Base-by-base conservation (phyloP, 257 asterid species). In the Solanum neorickii region DNA sequence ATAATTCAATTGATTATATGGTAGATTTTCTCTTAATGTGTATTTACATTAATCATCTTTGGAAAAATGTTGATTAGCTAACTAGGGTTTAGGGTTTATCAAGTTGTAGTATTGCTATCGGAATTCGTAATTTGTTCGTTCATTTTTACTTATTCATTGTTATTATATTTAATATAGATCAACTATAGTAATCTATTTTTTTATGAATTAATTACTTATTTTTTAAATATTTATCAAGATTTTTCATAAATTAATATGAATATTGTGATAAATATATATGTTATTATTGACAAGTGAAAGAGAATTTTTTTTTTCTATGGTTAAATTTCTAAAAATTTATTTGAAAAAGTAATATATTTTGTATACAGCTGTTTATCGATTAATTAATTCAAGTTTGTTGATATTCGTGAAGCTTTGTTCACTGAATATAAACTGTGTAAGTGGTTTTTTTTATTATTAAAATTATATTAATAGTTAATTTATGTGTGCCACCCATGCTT, bases 401-500 rank as follows among this genome's bases (percentile, higher is more conserved):
- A 86, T 87, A 80, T 87, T 86, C 42, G 92, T 83, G 91, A 89
- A 70, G 47, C 65, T 59, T 68, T 87, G 60, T 83, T 52, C 89
- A 82, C 89, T 78, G 87, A 86, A 86, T 41, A 80, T 84, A 49
- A 41, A 25, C 46, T 12, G 4, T 41, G 52, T n/a, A 84, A 86
- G 39, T 87, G 49, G n/a, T 31, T 65, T 82, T 11, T 11, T 47
- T 80, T 80, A 80, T 80, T n/a, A 77, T 13, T 77, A 31, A 16
- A 16, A 27, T 23, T 23, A 9, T 62, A 62, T 80, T 37, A 35
- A 6, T 37, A 37, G 39, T 4, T 70, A 31, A 35, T 20, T 73
- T 73, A 73, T 35, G 16, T 73, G 20, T 75, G 35, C 59, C 35
- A 39, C 35, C 12, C 35, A 76, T 42, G 35, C 12, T n/a, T 44